These are phyloP conservation scores for Eutrema japonicum DNA, from an alignment of 345 rosid genomes.

Conservation along the genomic window DNA sequence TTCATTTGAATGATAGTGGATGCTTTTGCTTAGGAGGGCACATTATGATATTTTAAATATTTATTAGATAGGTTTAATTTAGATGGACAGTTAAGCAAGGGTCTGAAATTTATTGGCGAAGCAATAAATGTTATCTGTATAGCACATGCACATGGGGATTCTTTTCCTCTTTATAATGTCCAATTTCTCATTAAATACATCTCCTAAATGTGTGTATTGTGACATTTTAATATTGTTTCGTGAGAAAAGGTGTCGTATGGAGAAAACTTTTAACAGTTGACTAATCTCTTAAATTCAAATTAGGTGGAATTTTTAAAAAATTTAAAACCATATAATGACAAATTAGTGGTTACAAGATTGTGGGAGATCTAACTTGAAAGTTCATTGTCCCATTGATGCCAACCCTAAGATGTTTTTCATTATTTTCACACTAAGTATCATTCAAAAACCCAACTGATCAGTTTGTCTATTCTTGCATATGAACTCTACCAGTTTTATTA, in stretches of 20 bases:
- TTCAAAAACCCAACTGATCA: slow-evolving; percentile 11
- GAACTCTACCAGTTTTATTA: slow-evolving; percentile 12
- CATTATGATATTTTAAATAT: slow-evolving; percentile 1
- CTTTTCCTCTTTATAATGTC: slow-evolving; percentile 40
- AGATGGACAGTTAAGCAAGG: slow-evolving; percentile 38
- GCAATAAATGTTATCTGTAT: slow-evolving; percentile 39
- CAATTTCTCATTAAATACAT: slow-evolving; percentile 14
- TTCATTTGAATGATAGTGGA: slow-evolving; percentile 1
- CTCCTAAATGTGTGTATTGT: slow-evolving; percentile 18
- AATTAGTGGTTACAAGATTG: slow-evolving; percentile 39
- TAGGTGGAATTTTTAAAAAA: background rate
- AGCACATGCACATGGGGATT: slow-evolving; percentile 41
- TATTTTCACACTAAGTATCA: slow-evolving; percentile 8
- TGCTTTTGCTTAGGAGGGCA: slow-evolving; percentile 7
- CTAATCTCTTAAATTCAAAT: slow-evolving; percentile 30
- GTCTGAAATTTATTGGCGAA: slow-evolving; percentile 34
- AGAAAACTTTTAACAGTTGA: slow-evolving; percentile 24
- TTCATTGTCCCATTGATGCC: slow-evolving; percentile 25
- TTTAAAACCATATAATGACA: slow-evolving; percentile 29
- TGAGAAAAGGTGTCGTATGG: slow-evolving; percentile 28
- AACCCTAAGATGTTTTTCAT: slow-evolving; percentile 3
- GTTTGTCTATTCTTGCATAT: background rate
- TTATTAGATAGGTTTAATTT: background rate
- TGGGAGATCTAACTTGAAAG: slow-evolving; percentile 23
- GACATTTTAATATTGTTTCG: slow-evolving; percentile 33